Evolutionary conservation across 306 rosid species (phyloP).

Genomic region (Crataegus laevigata): DNA sequence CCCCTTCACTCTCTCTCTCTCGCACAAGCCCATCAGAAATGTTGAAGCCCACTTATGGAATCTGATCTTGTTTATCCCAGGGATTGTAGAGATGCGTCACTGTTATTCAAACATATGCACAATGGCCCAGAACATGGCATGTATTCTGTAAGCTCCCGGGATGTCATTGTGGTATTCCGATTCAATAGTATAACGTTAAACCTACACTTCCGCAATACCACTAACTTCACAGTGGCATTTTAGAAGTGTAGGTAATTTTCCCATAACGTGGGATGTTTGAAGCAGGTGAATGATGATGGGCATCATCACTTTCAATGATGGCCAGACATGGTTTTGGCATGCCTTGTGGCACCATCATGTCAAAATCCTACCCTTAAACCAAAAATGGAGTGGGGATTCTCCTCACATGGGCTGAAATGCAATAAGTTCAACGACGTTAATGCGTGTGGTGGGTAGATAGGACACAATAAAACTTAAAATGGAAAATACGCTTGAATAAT

Average conservation of each 20-base stretch:
- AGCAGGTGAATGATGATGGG: neutral
- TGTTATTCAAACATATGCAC: neutral
- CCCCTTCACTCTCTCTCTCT: neutral
- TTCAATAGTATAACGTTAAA: neutral
- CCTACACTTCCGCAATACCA: neutral
- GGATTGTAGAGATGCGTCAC: neutral
- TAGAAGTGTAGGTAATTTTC: neutral
- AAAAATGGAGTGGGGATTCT: neutral
- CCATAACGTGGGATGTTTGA: slow-evolving; percentile 13
- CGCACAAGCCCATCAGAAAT: neutral
- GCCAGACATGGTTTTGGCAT: neutral
- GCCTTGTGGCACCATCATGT: slow-evolving; percentile 1
- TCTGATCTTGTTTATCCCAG: neutral
- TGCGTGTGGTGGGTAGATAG: neutral
- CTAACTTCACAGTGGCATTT: no score
- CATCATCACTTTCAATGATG: neutral
- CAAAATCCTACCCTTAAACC: neutral
- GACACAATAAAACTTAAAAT: neutral
- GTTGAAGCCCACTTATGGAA: neutral
- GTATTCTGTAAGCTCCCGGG: no score
- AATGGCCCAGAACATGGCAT: neutral
- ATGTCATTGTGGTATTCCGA: neutral
- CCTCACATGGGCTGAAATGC: slow-evolving; percentile 14
- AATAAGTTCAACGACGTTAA: neutral
- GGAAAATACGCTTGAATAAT: no score